These are phyloP conservation scores for Cardamine occulta DNA, from an alignment of 345 rosid species.

Conservation along the genomic window DNA sequence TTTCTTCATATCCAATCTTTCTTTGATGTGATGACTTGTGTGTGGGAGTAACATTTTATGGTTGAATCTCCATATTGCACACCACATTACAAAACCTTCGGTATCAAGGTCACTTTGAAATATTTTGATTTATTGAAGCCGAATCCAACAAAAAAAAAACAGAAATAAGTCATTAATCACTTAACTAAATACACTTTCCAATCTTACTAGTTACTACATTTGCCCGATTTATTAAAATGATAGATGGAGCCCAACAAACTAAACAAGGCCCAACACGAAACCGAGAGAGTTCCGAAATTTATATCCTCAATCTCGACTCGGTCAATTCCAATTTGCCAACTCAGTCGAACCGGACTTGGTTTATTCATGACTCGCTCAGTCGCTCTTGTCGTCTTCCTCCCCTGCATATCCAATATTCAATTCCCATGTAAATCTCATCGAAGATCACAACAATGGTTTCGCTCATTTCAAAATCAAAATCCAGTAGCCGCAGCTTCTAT, in stretches of 20 bases:
- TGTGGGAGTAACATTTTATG: too few species aligned
- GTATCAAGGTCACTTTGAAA: too few species aligned
- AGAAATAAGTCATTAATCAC: too few species aligned
- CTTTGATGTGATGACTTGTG: too few species aligned
- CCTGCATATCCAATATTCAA: slow-evolving; percentile 23
- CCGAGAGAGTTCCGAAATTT: not conserved
- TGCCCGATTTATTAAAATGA: not conserved
- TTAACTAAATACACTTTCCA: too few species aligned
- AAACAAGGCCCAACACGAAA: slow-evolving; percentile 1
- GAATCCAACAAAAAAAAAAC: too few species aligned
- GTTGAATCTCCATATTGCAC: too few species aligned
- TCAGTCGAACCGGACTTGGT: slow-evolving; percentile 19
- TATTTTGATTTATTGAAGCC: too few species aligned
- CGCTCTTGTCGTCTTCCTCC: slow-evolving; percentile 33
- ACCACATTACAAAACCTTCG: too few species aligned
- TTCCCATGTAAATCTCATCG: slow-evolving; percentile 19
- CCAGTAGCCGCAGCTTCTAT: not conserved
- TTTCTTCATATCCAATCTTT: too few species aligned
- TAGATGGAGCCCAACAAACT: not conserved
- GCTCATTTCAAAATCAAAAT: not conserved
- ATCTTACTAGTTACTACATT: not conserved
- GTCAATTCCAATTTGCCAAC: slow-evolving; percentile 20
- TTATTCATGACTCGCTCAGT: slow-evolving; percentile 4
- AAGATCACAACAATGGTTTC: slow-evolving; percentile 23
- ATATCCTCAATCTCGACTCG: slow-evolving; percentile 12